Conservation (phyloP, 202 grass and related monocot genomes). For the Setaria italica region DNA sequence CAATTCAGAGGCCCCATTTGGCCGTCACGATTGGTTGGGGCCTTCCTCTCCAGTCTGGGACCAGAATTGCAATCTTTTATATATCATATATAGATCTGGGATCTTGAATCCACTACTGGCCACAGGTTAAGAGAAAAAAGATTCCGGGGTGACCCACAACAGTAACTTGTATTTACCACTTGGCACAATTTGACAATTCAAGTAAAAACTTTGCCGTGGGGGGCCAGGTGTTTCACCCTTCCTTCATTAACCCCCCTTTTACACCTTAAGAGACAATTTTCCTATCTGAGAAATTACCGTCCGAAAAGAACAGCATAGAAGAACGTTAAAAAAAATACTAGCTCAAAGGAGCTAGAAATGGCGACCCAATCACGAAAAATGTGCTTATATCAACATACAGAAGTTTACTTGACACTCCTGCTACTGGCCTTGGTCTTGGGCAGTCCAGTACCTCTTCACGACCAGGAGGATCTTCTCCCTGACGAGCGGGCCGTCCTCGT, state of each 20-base stretch:
- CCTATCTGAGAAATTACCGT: constrained; percentile 26
- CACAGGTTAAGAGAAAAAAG: not conserved
- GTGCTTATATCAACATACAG: constrained; percentile 38
- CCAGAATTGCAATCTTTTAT: not conserved
- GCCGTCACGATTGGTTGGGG: not conserved
- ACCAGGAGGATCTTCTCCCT: constrained; percentile 88
- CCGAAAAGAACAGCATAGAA: constrained; percentile 7
- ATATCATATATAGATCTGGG: constrained; percentile 17
- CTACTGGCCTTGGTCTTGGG: constrained; percentile 51
- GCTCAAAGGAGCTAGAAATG: constrained; percentile 42
- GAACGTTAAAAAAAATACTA: not conserved
- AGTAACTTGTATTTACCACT: constrained; percentile 51
- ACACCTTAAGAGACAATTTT: constrained; percentile 20
- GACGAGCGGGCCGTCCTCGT: constrained; percentile 80
- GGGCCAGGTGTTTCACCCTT: constrained; percentile 7
- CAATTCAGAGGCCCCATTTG: constrained; percentile 23
- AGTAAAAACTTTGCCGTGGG: constrained; percentile 14
- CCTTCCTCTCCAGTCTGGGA: not conserved
- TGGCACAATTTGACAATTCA: constrained; percentile 31
- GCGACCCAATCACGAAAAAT: constrained; percentile 5
- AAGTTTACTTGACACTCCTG: constrained; percentile 39
- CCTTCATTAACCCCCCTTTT: constrained; percentile 21
- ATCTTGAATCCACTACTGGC: constrained; percentile 15
- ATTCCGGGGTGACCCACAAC: not conserved
- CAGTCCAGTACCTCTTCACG: constrained; percentile 92